These are phyloP conservation scores for Urostyla sp. DNA, from an alignment of 73 alveolate species.

Conservation along the genomic window DNA sequence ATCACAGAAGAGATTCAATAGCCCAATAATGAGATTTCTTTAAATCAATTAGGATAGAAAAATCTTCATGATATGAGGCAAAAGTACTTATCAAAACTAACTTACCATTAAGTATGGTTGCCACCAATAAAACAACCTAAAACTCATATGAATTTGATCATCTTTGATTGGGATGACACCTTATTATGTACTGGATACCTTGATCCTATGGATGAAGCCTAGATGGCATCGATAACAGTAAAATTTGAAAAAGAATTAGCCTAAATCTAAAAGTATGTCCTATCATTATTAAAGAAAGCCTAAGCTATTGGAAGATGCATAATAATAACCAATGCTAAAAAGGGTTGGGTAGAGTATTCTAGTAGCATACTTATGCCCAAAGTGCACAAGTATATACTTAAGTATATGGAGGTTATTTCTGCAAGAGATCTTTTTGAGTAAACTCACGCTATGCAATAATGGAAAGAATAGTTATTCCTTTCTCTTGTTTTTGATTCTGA, in stretches of 20 bases:
- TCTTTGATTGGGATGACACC: slow-evolving; percentile 90
- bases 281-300: background rate
- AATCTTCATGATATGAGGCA: slow-evolving; percentile 1
- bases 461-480: slow-evolving; percentile 83
- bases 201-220: slow-evolving; percentile 67
- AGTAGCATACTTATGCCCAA: slow-evolving; percentile 73
- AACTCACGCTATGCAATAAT: slow-evolving; percentile 71
- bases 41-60: background rate
- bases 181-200: slow-evolving; percentile 78
- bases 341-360: slow-evolving; percentile 87
- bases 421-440: slow-evolving; percentile 81
- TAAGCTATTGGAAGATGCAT: slow-evolving; percentile 60
- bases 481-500: slow-evolving; percentile 4
- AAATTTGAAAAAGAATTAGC: slow-evolving; percentile 46
- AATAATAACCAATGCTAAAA: slow-evolving; percentile 83
- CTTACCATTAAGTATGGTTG: slow-evolving; percentile 28
- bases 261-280: slow-evolving; percentile 11
- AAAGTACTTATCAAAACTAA: slow-evolving; percentile 16
- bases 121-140: slow-evolving; percentile 57
- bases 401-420: slow-evolving; percentile 70
- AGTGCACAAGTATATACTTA: slow-evolving; percentile 56
- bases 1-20: background rate
- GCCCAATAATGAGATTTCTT: background rate
- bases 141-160: slow-evolving; percentile 41
- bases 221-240: slow-evolving; percentile 51